These are phyloP conservation scores for Passiflora organensis DNA, from an alignment of 345 rosid species.

Conservation along the genomic window DNA sequence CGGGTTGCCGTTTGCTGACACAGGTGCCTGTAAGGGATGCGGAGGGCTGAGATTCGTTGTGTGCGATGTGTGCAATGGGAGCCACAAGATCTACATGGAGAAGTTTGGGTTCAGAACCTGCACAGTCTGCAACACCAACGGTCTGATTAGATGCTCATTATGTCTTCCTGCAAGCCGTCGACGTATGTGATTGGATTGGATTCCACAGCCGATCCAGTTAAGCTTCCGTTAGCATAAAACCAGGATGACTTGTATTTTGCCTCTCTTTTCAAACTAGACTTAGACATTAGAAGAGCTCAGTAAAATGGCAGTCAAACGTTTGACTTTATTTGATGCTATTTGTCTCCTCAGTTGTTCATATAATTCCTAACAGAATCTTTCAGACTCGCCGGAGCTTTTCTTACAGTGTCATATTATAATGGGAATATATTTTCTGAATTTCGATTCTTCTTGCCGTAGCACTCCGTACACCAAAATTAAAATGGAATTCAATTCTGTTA, in stretches of 20 bases:
- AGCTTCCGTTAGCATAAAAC: too few relatives aligned
- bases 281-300: too few relatives aligned
- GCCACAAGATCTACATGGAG: slow-evolving; percentile 51
- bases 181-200: slow-evolving; percentile 1
- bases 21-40: slow-evolving; percentile 33
- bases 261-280: neutral
- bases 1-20: slow-evolving; percentile 19
- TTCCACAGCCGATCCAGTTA: neutral
- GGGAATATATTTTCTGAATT: too few relatives aligned
- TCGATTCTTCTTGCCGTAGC: too few relatives aligned
- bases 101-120: slow-evolving; percentile 42
- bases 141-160: slow-evolving; percentile 39
- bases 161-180: slow-evolving; percentile 24
- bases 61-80: slow-evolving; percentile 49
- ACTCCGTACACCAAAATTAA: too few relatives aligned
- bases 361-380: too few relatives aligned
- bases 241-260: neutral
- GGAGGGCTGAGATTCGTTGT: slow-evolving; percentile 50
- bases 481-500: too few relatives aligned
- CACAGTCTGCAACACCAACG: slow-evolving; percentile 37
- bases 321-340: neutral
- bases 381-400: too few relatives aligned
- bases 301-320: neutral
- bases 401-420: too few relatives aligned
- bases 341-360: neutral